A percentile compares a stretch with the other conserved stretches of the same genome.
Conservation (phyloP, 768 basidiomycete genomes). For the Vararia minispora region DNA sequence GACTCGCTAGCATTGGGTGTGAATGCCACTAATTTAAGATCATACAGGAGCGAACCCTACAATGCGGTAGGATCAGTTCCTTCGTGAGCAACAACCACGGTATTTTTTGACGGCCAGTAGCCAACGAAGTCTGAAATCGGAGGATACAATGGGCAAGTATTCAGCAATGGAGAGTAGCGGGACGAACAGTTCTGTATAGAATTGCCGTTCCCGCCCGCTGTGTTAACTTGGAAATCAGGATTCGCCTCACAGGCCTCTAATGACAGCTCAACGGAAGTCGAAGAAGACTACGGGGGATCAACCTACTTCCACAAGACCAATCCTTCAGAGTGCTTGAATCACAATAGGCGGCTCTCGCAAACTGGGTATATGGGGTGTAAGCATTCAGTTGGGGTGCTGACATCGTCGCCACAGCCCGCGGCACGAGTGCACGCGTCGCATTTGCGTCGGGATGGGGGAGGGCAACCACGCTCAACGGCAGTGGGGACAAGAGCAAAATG, state of each 20-base stretch:
- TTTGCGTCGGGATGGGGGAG: too few species aligned
- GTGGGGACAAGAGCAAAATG: too few species aligned
- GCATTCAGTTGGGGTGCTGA: conserved; percentile 22
- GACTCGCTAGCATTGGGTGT: background rate
- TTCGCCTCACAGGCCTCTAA: conserved; percentile 31
- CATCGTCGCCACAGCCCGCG: conserved; percentile 14
- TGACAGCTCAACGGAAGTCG: background rate
- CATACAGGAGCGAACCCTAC: conserved; percentile 1
- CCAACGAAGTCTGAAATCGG: conserved; percentile 10
- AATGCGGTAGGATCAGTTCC: conserved; percentile 9
- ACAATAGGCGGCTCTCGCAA: conserved; percentile 49
- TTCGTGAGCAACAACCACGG: conserved; percentile 12
- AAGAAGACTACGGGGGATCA: background rate
- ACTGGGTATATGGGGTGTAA: conserved; percentile 37
- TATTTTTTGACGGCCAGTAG: conserved; percentile 7
- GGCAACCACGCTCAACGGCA: too few species aligned
- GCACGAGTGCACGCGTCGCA: background rate
- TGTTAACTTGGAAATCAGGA: conserved; percentile 28
- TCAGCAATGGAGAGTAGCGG: background rate
- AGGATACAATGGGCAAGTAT: background rate
- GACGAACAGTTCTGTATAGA: conserved; percentile 35
- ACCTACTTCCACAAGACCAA: conserved; percentile 36
- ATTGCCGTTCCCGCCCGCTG: conserved; percentile 40
- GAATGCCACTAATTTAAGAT: background rate
- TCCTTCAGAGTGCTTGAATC: conserved; percentile 22